phyloP scores from a whole-genome alignment of 1,139 yeast species.

The Candida sp. region DNA sequence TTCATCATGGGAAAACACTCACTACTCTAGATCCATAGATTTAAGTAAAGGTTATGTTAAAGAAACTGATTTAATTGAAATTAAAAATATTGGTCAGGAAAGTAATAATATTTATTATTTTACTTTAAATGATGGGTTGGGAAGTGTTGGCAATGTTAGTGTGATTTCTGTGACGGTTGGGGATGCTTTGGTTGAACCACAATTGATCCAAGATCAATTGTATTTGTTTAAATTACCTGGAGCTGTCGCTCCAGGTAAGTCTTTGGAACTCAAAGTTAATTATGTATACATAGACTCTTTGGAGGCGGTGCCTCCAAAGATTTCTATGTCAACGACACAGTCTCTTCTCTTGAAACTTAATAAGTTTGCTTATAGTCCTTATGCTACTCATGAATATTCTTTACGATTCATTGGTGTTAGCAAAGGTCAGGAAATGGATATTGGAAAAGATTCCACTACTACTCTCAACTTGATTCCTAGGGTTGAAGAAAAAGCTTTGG shows the following conservation, averaged over 20 bases:
- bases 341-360: constrained; percentile 51
- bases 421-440: constrained; percentile 43
- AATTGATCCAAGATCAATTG: constrained; percentile 26
- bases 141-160: constrained; percentile 44
- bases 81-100: constrained; percentile 54
- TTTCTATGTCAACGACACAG: constrained; percentile 63
- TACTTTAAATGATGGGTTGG: constrained; percentile 46
- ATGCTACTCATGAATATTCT: constrained; percentile 51
- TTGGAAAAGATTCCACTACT: constrained; percentile 10
- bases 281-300: constrained; percentile 49
- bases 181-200: constrained; percentile 17
- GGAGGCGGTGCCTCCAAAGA: constrained; percentile 61
- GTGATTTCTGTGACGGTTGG: constrained; percentile 38
- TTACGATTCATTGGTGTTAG: constrained; percentile 49
- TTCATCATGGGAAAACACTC: constrained; percentile 43
- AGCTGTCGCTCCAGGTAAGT: constrained; percentile 65
- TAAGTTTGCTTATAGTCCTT: constrained; percentile 61
- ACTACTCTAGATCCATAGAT: constrained; percentile 54
- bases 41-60: constrained; percentile 63
- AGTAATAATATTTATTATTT: constrained; percentile 59
- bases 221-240: constrained; percentile 53
- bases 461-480: constrained; percentile 20
- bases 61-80: constrained; percentile 54
- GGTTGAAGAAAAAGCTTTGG: constrained; percentile 38
- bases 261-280: constrained; percentile 48